Evolutionary conservation across 768 basidiomycete species (phyloP), one percentile per base, ranked within the genome.

Genomic region (Agaricus blazei): DNA sequence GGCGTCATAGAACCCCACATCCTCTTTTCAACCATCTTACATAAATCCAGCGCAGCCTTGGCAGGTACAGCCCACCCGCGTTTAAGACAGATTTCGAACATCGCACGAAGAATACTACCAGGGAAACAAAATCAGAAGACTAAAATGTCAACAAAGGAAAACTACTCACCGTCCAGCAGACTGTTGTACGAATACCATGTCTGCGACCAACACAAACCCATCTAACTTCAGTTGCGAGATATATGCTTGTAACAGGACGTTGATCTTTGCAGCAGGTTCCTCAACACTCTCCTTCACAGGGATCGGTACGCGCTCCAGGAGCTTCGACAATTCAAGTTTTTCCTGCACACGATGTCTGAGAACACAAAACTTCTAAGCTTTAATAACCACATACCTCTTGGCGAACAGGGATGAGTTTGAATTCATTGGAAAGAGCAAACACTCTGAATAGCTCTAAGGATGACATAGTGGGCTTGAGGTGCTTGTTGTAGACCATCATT

Each of bases 1-100:
- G 96, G 95, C 0, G 95, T 94, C 95, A 98, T 98, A 0, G 94
- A 94, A 34, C 86, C 85, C 96, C 96, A 98, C 91, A 93, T 90
- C 53, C 86, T 72, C 62, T 86, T 84, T 64, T 93, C 92, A 0
- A 92, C 89, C 93, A 96, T 96, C 73, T 98, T 98, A 76, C 94
- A 98, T 55, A 99, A 72, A 58, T 93, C 89, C 28, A 98, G 78
- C 3, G 93, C 93, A 6, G 91, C 88, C 62, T 92, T 86, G 0
- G 96, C 93, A 0, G 95, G 93, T 0, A 88, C 79, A 2, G 97
- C 93, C 97, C 97, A 99, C n/a, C 95, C 95, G 42, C 94, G 86
- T 72, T 96, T 97, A 57, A 98, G 73, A 67, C 95, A 98, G 54
- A 98, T 99, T 70, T 99, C 96, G 62, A 94, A 98, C 66, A 99